These are phyloP conservation scores for Crotalaria pallida DNA, from an alignment of 306 rosid genomes.

Conservation along the genomic window DNA sequence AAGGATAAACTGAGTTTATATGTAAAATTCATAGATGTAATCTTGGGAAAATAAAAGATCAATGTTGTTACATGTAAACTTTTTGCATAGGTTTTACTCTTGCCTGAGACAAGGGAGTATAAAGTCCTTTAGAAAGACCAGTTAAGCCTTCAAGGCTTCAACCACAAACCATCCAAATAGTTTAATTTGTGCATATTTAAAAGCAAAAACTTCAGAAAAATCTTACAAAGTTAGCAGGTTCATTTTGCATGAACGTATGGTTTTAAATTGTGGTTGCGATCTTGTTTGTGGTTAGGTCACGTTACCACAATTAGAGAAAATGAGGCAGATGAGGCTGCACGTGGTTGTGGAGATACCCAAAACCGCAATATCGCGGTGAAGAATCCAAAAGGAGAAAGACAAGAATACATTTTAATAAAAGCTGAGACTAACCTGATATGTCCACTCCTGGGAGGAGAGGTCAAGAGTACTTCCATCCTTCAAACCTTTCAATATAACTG, in stretches of 20 bases:
- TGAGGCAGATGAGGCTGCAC: too few species aligned
- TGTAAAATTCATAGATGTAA: not conserved
- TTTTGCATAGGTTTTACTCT: not conserved
- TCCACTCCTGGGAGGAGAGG: conserved; percentile 86
- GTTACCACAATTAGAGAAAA: too few species aligned
- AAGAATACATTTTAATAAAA: conserved; percentile 11
- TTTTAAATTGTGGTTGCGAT: too few species aligned
- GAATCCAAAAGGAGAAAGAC: not conserved
- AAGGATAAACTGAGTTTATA: not conserved
- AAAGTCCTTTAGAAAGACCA: not conserved
- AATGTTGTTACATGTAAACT: not conserved
- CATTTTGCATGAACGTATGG: conserved; percentile 1
- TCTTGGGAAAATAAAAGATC: not conserved
- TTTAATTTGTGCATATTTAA: not conserved
- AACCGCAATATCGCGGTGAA: not conserved
- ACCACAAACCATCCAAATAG: not conserved
- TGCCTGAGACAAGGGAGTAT: not conserved
- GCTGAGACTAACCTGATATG: conserved; percentile 65
- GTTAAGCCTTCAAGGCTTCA: not conserved
- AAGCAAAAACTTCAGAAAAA: not conserved
- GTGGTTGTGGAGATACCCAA: too few species aligned
- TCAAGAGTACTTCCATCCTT: conserved; percentile 51
- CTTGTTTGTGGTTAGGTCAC: too few species aligned
- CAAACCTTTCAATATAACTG: conserved; percentile 62
- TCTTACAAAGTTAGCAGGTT: not conserved